A percentile compares a stretch with the other conserved stretches of the same genome.
Evolutionary conservation across 768 basidiomycete species (phyloP).

Genomic region (Ramaria sp.): DNA sequence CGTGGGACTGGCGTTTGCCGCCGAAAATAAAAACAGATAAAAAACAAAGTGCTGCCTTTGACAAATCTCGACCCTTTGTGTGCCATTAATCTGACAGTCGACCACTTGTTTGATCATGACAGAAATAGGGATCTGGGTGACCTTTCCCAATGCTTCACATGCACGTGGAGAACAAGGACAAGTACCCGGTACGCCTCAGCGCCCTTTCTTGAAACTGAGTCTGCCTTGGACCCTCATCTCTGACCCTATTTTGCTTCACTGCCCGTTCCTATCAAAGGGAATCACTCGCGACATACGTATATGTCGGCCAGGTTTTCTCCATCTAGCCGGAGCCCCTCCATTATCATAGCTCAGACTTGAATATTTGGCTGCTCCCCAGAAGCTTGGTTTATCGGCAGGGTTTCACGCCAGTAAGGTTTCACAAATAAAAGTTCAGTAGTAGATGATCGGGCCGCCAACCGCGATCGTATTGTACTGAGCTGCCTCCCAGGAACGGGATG

Average conservation of each 20-base stretch:
- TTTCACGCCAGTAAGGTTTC: neutral
- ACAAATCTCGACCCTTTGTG: neutral
- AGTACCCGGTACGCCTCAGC: neutral
- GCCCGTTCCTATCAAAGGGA: neutral
- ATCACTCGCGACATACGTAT: neutral
- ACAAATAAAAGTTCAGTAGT: neutral
- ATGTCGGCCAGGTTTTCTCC: no score
- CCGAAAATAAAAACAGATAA: neutral
- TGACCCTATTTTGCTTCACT: neutral
- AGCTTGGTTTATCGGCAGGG: no score
- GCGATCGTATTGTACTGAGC: neutral
- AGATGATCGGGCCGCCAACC: neutral
- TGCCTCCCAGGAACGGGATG: neutral
- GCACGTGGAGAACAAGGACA: neutral
- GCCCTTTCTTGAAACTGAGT: neutral
- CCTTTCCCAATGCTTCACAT: neutral
- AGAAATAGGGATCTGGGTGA: neutral
- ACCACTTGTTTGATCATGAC: neutral
- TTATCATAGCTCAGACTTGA: no score
- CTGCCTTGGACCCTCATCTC: neutral
- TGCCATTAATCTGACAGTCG: neutral
- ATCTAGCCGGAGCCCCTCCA: no score
- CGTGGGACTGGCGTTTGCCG: neutral
- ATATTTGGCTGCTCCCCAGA: no score
- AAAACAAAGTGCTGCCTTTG: neutral